These are phyloP conservation scores for Phytophthora foliorum DNA, from an alignment of 352 stramenopile species.

Conservation along the genomic window DNA sequence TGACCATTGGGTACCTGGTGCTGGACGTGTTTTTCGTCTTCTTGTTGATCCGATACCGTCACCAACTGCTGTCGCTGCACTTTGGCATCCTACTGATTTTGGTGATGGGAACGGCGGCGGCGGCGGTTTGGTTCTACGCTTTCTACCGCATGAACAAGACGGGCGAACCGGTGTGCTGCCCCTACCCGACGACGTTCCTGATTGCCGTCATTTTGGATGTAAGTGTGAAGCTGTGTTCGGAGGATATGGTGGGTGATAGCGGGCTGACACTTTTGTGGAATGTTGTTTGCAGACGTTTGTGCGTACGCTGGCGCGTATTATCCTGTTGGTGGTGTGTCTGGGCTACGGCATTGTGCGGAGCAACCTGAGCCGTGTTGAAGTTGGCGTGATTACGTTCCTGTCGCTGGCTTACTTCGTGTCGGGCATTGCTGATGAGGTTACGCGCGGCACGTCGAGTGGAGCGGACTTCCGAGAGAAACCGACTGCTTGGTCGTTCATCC, in stretches of 20 bases:
- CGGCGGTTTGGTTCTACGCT: slow-evolving; percentile 82
- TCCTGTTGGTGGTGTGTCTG: slow-evolving; percentile 91
- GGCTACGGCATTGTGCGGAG: slow-evolving; percentile 91
- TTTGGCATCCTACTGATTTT: slow-evolving; percentile 87
- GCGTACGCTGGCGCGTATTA: slow-evolving; percentile 85
- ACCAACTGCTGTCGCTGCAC: slow-evolving; percentile 83
- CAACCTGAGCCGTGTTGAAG: slow-evolving; percentile 59
- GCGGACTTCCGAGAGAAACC: slow-evolving; percentile 82
- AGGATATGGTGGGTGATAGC: not conserved
- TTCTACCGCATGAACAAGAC: slow-evolving; percentile 92
- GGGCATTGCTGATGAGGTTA: slow-evolving; percentile 81
- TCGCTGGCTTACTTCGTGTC: slow-evolving; percentile 83
- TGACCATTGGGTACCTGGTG: slow-evolving; percentile 79
- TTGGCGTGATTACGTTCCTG: slow-evolving; percentile 66
- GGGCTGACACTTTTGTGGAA: slow-evolving; percentile 13
- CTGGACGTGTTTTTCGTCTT: slow-evolving; percentile 85
- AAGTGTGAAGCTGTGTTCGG: slow-evolving; percentile 33
- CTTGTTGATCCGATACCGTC: slow-evolving; percentile 73
- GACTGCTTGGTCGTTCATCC: slow-evolving; percentile 87
- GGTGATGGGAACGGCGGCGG: slow-evolving; percentile 71
- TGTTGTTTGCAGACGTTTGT: slow-evolving; percentile 64
- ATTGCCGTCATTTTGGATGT: slow-evolving; percentile 87
- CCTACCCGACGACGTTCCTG: slow-evolving; percentile 88
- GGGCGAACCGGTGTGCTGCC: slow-evolving; percentile 90
- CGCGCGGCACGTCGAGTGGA: slow-evolving; percentile 80